phyloP scores from a whole-genome alignment of 106 monocot genomes.

The Apostasia ramifera region DNA sequence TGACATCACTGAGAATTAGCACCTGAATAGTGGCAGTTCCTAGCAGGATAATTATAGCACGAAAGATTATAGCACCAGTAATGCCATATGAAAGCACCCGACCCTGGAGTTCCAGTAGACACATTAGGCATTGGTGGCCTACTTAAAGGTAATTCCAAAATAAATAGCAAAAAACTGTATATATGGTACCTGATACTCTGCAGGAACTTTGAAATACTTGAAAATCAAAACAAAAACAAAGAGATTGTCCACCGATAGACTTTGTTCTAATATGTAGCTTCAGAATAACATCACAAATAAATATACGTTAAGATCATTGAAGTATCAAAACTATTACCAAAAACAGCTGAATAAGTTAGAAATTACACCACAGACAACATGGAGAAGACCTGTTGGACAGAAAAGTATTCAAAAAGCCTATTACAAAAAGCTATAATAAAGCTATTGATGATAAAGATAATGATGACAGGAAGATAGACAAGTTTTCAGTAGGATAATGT shows the following conservation, averaged over 20 bases:
- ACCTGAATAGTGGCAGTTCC: conserved; percentile 91
- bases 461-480: too few relatives aligned
- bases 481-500: too few relatives aligned
- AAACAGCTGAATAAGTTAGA: too few relatives aligned
- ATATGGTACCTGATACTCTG: conserved; percentile 50
- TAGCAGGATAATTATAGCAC: conserved; percentile 86
- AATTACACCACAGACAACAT: too few relatives aligned
- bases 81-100: conserved; percentile 96
- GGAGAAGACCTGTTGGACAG: too few relatives aligned
- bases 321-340: background rate
- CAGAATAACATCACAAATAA: conserved; percentile 7
- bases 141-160: background rate
- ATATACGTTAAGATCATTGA: background rate
- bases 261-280: conserved; percentile 83
- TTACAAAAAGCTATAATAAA: too few relatives aligned
- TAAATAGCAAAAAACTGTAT: background rate
- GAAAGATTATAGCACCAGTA: conserved; percentile 92
- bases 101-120: conserved; percentile 28
- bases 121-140: background rate
- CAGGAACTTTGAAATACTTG: conserved; percentile 91
- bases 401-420: too few relatives aligned
- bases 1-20: background rate
- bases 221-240: conserved; percentile 84
- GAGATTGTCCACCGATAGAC: conserved; percentile 90
- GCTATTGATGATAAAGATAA: too few relatives aligned